phyloP scores from a whole-genome alignment of 768 basidiomycete species.

The Rhizopogon salebrosus region DNA sequence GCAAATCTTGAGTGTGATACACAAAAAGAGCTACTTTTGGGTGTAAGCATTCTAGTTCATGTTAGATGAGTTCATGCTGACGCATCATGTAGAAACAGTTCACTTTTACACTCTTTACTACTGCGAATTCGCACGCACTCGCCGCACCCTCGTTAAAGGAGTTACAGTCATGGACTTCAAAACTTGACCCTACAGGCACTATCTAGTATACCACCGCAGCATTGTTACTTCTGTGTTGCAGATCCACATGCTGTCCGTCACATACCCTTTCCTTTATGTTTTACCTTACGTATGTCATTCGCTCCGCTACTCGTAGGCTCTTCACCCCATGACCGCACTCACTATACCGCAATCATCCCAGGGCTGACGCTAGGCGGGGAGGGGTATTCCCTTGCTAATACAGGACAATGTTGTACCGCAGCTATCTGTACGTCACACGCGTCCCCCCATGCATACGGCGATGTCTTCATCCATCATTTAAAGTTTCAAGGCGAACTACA shows the following conservation, averaged over 20 bases:
- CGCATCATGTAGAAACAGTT: constrained; percentile 57
- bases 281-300: constrained; percentile 20
- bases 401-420: background rate
- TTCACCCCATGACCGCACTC: background rate
- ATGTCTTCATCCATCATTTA: background rate
- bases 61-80: background rate
- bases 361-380: background rate
- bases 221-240: background rate
- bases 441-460: background rate
- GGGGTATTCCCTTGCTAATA: background rate
- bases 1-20: constrained; percentile 84
- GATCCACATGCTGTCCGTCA: constrained; percentile 11
- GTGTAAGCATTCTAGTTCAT: constrained; percentile 46
- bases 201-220: constrained; percentile 28
- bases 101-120: constrained; percentile 87
- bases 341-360: background rate
- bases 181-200: constrained; percentile 77
- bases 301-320: background rate
- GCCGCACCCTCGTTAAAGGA: constrained; percentile 81
- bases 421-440: background rate
- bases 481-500: background rate
- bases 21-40: constrained; percentile 82
- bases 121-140: constrained; percentile 87
- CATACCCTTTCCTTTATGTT: constrained; percentile 15
- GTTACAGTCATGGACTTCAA: constrained; percentile 76